A percentile compares a stretch with the other conserved stretches of the same genome.
Evolutionary conservation across 805 yeast genomes (phyloP).

Genomic region (Wickerhamiella galacta): DNA sequence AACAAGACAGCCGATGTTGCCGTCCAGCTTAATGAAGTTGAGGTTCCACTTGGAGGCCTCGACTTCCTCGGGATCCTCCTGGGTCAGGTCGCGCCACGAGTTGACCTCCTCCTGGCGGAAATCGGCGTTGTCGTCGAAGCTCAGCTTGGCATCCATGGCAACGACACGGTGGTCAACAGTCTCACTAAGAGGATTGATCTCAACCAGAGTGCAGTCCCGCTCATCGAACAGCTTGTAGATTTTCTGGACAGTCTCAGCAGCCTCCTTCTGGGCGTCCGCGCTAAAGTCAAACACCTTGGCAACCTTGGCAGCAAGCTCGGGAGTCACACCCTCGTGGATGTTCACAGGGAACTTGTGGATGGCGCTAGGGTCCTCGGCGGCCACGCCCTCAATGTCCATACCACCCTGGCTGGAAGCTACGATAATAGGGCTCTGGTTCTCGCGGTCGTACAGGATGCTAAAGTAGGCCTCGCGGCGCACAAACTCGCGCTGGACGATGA

Average conservation of each 20-base stretch:
- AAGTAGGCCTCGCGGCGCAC: slow-evolving; percentile 90
- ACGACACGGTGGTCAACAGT: slow-evolving; percentile 76
- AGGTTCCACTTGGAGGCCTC: slow-evolving; percentile 78
- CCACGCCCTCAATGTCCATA: slow-evolving; percentile 99
- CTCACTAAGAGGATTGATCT: slow-evolving; percentile 95
- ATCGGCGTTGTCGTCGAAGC: slow-evolving; percentile 90
- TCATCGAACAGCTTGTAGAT: slow-evolving; percentile 79
- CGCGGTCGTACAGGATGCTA: slow-evolving; percentile 90
- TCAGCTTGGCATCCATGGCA: slow-evolving; percentile 99
- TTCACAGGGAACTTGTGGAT: slow-evolving; percentile 76
- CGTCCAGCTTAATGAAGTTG: slow-evolving; percentile 94
- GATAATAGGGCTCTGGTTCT: slow-evolving; percentile 73
- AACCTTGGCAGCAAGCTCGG: slow-evolving; percentile 53
- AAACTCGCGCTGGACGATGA: slow-evolving; percentile 85
- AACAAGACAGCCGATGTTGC: slow-evolving; percentile 96
- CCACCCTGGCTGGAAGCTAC: slow-evolving; percentile 98
- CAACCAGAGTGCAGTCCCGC: slow-evolving; percentile 94
- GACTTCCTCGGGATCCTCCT: slow-evolving; percentile 96
- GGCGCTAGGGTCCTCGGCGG: slow-evolving; percentile 75
- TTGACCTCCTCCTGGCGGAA: slow-evolving; percentile 91
- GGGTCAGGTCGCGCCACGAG: slow-evolving; percentile 92
- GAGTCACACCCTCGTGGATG: slow-evolving; percentile 65
- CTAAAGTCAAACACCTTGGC: slow-evolving; percentile 76
- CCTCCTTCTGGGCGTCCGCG: slow-evolving; percentile 58
- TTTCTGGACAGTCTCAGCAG: slow-evolving; percentile 72